These are phyloP conservation scores for Psidium friedrichsthalianum DNA, from an alignment of 345 rosid species.

Conservation along the genomic window DNA sequence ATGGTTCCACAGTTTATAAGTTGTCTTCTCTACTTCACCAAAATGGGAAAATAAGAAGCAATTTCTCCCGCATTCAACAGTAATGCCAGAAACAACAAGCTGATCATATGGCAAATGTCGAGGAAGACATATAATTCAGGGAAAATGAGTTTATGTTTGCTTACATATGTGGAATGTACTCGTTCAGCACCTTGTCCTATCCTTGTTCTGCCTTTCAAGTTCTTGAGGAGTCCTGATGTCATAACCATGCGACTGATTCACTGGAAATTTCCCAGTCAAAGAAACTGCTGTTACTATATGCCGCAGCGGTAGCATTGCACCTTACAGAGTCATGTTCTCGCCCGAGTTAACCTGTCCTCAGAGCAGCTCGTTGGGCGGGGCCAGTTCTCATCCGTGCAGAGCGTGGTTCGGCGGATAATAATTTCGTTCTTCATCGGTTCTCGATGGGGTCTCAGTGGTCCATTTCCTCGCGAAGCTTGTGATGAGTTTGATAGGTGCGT, in stretches of 20 bases:
- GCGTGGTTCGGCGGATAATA: constrained; percentile 30
- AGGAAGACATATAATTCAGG: constrained; percentile 3
- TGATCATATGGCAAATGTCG: not conserved
- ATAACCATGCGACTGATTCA: constrained; percentile 27
- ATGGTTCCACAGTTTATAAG: not conserved
- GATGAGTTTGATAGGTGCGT: constrained; percentile 38
- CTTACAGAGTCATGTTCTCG: not conserved
- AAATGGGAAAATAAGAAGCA: not conserved
- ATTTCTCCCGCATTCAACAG: not conserved
- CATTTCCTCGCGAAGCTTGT: constrained; percentile 22
- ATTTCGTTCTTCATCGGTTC: constrained; percentile 15
- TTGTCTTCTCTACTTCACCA: not conserved
- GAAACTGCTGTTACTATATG: constrained; percentile 14
- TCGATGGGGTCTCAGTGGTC: constrained; percentile 23
- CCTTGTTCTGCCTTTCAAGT: constrained; percentile 31
- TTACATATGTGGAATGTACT: constrained; percentile 37
- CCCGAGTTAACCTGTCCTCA: constrained; percentile 11
- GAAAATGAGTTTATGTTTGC: constrained; percentile 21
- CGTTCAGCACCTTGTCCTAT: constrained; percentile 19
- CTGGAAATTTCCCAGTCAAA: constrained; percentile 42
- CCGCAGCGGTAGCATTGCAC: constrained; percentile 36
- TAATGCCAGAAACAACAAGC: not conserved
- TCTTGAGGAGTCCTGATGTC: constrained; percentile 42
- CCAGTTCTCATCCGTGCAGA: constrained; percentile 23
- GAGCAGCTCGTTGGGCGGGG: constrained; percentile 34